Evolutionary conservation across 2,329 filamentous ascomycete genomes (phyloP), one percentile per base, ranked within the genome.

Genomic region (Aspergillus eucalypticola): DNA sequence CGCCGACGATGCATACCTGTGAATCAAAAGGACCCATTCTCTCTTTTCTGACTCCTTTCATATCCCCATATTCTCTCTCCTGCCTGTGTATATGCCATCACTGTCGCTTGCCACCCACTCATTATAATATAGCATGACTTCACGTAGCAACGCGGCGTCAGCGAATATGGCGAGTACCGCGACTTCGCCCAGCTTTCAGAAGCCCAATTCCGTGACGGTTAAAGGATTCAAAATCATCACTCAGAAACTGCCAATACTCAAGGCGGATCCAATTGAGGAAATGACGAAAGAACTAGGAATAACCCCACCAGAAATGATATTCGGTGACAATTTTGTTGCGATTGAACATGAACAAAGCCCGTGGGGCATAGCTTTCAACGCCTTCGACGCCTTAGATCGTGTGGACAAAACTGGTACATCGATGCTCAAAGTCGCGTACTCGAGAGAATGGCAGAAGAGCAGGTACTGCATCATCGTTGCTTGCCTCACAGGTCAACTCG

Each of bases 281-380:
- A 91, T 99, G 86, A 88, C 88, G 42, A 82, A 83, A 59, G 86
- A 85, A 64, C 84, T 99, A 56, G 88, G 88, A 29, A 97, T 99
- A 72, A 88, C 94, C 17, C 87, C 94, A 42, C 95, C 95, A 8
- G 95, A 99, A 80, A 99, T 99, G 95, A 99, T 99, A 66, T 99
- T 99, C 73, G 95, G 95, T 63, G 93, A 99, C 81, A 99, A 99
- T 76, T 81, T 90, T 60, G 88, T 96, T 42, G 80, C 86, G 6
- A 83, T 99, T 61, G 82, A 87, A 56, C 92, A 98, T 78, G 63
- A 79, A n/a, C 83, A 84, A 19, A 87, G 84, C n/a, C 86, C 87
- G 48, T 99, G 92, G 92, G 81, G 82, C 48, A 82, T 98, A 64
- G 79, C 84, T 56, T 99, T 98, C 82, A 89, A 89, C 73, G 90